Base-by-base conservation (phyloP, 805 yeast species). In the Saccharomycopsis javanensis region DNA sequence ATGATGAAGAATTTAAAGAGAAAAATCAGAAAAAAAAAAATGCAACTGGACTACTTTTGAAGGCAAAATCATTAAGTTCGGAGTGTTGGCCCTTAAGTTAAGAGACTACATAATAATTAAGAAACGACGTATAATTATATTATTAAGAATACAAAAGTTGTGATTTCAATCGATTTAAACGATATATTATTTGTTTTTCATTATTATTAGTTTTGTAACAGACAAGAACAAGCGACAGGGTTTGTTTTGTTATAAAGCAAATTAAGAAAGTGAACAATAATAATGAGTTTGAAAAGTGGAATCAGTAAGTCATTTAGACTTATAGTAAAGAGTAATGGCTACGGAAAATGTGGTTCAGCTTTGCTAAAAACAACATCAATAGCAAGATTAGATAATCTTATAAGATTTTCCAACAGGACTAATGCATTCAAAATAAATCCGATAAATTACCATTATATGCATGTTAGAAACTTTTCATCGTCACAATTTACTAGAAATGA, bases 401-500 rank as follows among this genome's bases (percentile, higher is more conserved):
- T 42, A 5, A 20, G 5, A 13, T 20, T 8, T 42, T 20, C 28
- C 25, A 10, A n/a, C 4, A 20, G 48, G 8, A 20, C 13, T 11
- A 20, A 20, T 42, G 15, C 48, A 15, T 4, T 20, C 11, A 20
- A 20, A 10, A n/a, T n/a, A 23, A 23, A 20, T 11, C 48, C 48
- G 15, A 42, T 42, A 8, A 23, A 10, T 23, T 8, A 18, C n/a
- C 28, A 13, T 20, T 27, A 27, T 27, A 27, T 27, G 13, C 51
- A n/a, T 33, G 15, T 2, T 16, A 50, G 28, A 50, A 30, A 50
- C 20, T 50, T 23, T 23, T 23, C 37, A 31, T 15, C 37, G 50
- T n/a, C 30, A 54, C 55, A 60, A 58, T 25, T 55, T 23, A 13
- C n/a, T 20, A 59, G 15, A 61, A 61, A 13, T 51, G 48, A 62